Conservation (phyloP, 2,329 filamentous ascomycete genomes). For the Emergomyces orientalis region DNA sequence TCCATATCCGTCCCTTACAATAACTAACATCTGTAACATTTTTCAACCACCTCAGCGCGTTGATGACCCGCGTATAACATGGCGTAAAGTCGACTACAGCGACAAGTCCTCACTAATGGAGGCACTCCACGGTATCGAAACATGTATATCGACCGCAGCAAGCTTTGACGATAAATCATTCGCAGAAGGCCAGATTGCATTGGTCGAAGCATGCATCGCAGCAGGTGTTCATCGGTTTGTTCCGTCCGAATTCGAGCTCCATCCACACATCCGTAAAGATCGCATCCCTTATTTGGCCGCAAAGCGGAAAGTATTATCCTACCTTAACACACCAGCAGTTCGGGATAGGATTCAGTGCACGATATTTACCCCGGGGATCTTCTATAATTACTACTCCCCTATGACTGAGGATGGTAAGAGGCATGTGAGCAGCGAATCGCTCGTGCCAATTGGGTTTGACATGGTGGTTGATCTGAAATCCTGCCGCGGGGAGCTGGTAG, state of each 20-base stretch:
- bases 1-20: background rate
- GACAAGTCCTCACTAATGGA: background rate
- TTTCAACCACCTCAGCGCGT: background rate
- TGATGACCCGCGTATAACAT: background rate
- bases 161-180: background rate
- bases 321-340: background rate
- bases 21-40: too few species aligned
- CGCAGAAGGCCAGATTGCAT: background rate
- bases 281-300: background rate
- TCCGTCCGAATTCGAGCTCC: constrained; percentile 2
- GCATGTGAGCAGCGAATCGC: background rate
- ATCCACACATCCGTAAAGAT: constrained; percentile 2
- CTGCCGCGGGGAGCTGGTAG: constrained; percentile 1
- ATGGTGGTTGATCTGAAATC: background rate
- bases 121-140: constrained; percentile 4
- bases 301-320: background rate
- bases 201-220: constrained; percentile 3
- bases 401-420: constrained; percentile 2
- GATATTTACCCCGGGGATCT: constrained; percentile 5
- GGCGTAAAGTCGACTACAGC: constrained; percentile 1
- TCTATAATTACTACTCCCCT: constrained; percentile 5
- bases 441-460: constrained; percentile 5
- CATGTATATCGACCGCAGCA: constrained; percentile 3
- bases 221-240: constrained; percentile 1
- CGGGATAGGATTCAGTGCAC: background rate